Base-by-base conservation (phyloP, 345 rosid species). In the Rhodamnia argentea region DNA sequence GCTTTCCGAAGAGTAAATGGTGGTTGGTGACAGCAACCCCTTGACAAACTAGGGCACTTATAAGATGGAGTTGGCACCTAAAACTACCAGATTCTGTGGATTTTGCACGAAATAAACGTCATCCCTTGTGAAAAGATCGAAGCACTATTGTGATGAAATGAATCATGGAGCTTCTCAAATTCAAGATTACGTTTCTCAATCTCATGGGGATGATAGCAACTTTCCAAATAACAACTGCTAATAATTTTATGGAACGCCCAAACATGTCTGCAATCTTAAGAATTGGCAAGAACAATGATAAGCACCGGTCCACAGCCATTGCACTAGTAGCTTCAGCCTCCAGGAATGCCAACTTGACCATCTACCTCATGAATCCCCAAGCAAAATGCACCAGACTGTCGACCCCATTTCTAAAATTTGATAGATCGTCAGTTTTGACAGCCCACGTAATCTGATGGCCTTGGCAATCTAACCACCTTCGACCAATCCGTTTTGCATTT, bases 1-100 rank as follows among this genome's bases (percentile, higher is more conserved):
- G 84, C 85, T 78, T 84, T 86, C 75, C 83, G 20, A 85, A 82
- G 59, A 85, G 82, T 12, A 42, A 52, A 47, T 60, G 78, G 90
- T 74, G 70, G 93, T 76, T 88, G 88, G 32, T 23, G 90, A 87
- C 62, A 51, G 64, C 78, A 84, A 89, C 86, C 83, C 82, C 82
- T 88, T 88, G 89, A 91, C 90, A 85, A 82, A 58, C 87, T 70
- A 4, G 44, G 44, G 78, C 78, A 56, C 55, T 84, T 52, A 26
- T 86, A 53, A 86, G 86, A 57, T 55, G 83, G 12, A 16, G 88
- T 86, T 85, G 84, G 87, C 82, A 27, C 82, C 59, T 88, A 78
- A 88, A 88, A 87, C 86, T 83, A 87, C 47, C 85, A 29, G 84
- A 87, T 83, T 82, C 86, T 40, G n/a, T 55, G 85, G 86, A 85